phyloP scores from a whole-genome alignment of 2,329 filamentous ascomycete genomes.

The Colletotrichum liaoningense region DNA sequence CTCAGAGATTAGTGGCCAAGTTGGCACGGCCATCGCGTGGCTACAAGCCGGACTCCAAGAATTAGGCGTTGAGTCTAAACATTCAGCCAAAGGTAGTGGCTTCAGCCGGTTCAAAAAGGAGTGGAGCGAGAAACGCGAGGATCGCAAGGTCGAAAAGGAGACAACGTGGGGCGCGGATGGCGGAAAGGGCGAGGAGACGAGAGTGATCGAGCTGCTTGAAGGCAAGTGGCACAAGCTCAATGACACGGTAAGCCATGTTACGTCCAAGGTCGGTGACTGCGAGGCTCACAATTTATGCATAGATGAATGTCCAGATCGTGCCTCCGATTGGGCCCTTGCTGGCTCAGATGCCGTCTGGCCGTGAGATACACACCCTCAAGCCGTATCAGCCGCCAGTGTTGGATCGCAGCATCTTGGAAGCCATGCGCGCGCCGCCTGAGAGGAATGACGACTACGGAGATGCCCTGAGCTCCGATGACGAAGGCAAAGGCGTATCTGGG shows the following conservation, averaged over 20 bases:
- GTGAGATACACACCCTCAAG: slow-evolving; percentile 83
- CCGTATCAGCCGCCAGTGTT: slow-evolving; percentile 75
- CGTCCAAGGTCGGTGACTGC: not conserved
- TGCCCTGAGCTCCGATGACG: slow-evolving; percentile 53
- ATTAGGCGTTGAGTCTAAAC: slow-evolving; percentile 71
- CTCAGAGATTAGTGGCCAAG: slow-evolving; percentile 83
- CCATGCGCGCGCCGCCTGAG: slow-evolving; percentile 67
- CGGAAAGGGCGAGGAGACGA: slow-evolving; percentile 84
- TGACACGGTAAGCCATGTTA: slow-evolving; percentile 76
- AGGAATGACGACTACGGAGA: slow-evolving; percentile 47
- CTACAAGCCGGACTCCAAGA: slow-evolving; percentile 80
- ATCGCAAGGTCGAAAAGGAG: slow-evolving; percentile 81
- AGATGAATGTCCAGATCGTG: slow-evolving; percentile 85
- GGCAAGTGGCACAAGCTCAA: slow-evolving; percentile 94
- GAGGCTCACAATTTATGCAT: not conserved
- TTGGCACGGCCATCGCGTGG: slow-evolving; percentile 90
- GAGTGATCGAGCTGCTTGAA: slow-evolving; percentile 88
- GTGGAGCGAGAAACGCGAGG: slow-evolving; percentile 82
- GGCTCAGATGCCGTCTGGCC: slow-evolving; percentile 84
- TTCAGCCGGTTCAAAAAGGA: slow-evolving; percentile 77
- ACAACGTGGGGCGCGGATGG: slow-evolving; percentile 83
- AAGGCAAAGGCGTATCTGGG: slow-evolving; percentile 43
- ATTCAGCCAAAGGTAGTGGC: slow-evolving; percentile 64
- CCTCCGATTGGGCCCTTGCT: slow-evolving; percentile 79
- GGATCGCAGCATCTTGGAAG: slow-evolving; percentile 72